These are phyloP conservation scores for Chaetomium sp. DNA, from an alignment of 2,329 filamentous ascomycete genomes.

Conservation along the genomic window DNA sequence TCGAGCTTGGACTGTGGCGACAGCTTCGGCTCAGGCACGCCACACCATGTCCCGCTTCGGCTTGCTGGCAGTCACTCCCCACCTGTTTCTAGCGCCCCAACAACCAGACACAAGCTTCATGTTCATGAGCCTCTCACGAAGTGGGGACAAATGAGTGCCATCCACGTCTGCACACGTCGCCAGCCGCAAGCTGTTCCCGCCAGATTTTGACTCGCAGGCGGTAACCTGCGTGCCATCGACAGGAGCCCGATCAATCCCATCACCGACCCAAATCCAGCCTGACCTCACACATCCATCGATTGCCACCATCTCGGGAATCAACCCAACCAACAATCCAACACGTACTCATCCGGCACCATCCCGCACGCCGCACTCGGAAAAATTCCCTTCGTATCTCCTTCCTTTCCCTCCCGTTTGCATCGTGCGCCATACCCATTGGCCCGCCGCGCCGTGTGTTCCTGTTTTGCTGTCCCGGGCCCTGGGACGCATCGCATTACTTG, in stretches of 20 bases:
- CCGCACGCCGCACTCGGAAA: too few species aligned
- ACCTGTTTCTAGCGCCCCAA: too few species aligned
- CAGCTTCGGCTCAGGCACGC: slow-evolving; percentile 7
- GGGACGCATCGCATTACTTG: too few species aligned
- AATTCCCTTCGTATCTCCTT: not conserved
- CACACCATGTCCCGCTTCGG: not conserved
- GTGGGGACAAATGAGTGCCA: slow-evolving; percentile 21
- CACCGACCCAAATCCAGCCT: not conserved
- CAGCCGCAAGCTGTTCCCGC: not conserved
- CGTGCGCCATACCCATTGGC: not conserved
- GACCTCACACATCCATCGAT: not conserved
- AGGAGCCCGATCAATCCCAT: not conserved
- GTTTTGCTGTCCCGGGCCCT: slow-evolving; percentile 1
- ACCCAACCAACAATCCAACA: too few species aligned
- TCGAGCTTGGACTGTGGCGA: slow-evolving; percentile 9
- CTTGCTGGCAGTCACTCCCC: too few species aligned
- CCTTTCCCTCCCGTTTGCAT: not conserved
- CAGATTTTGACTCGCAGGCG: not conserved
- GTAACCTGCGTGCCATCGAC: not conserved
- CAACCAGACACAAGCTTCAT: slow-evolving; percentile 1
- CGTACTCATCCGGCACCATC: too few species aligned
- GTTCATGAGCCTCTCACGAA: not conserved
- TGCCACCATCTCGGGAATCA: too few species aligned
- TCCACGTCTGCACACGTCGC: slow-evolving; percentile 20
- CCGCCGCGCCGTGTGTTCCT: not conserved